phyloP scores from a whole-genome alignment of 1,284 basidiomycete species.

The Rhodofomes roseus region DNA sequence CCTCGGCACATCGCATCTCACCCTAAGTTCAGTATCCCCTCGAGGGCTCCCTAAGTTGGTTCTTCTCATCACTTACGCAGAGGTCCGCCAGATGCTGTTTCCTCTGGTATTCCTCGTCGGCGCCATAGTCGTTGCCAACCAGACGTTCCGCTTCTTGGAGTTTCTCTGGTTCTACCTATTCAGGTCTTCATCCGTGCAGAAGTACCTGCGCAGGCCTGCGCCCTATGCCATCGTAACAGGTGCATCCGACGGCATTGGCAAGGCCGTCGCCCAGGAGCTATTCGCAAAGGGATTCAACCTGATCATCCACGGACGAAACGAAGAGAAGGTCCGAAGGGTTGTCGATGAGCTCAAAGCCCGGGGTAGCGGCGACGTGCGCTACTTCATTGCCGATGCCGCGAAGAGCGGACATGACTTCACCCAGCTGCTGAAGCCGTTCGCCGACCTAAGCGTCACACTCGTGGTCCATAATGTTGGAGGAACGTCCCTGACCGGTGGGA shows the following conservation, averaged over 20 bases:
- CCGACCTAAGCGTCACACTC: slow-evolving; percentile 25
- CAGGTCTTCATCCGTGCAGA: slow-evolving; percentile 18
- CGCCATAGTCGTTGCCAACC: not conserved
- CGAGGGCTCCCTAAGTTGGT: no score
- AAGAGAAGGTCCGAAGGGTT: slow-evolving; percentile 23
- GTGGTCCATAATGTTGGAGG: slow-evolving; percentile 27
- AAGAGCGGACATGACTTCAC: slow-evolving; percentile 20
- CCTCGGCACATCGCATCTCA: not conserved
- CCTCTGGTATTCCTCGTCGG: not conserved
- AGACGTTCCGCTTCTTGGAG: slow-evolving; percentile 13
- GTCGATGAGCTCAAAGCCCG: slow-evolving; percentile 18
- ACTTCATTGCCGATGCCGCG: slow-evolving; percentile 26
- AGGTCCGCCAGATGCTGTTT: no score
- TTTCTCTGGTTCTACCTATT: slow-evolving; percentile 26
- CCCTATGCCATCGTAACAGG: slow-evolving; percentile 29
- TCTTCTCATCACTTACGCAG: no score
- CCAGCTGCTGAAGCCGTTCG: slow-evolving; percentile 18
- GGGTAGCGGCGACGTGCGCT: slow-evolving; percentile 16
- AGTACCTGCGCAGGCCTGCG: slow-evolving; percentile 21
- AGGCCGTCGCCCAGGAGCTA: slow-evolving; percentile 23
- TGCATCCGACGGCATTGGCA: slow-evolving; percentile 30
- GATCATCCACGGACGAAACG: slow-evolving; percentile 28
- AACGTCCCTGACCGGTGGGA: not conserved
- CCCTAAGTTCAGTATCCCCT: no score
- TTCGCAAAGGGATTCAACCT: slow-evolving; percentile 27